Percentiles rank a stretch among this genome's conserved stretches.
These are phyloP conservation scores for Bigelowiella natans DNA, from an alignment of 78 protist genomes.

Conservation along the genomic window DNA sequence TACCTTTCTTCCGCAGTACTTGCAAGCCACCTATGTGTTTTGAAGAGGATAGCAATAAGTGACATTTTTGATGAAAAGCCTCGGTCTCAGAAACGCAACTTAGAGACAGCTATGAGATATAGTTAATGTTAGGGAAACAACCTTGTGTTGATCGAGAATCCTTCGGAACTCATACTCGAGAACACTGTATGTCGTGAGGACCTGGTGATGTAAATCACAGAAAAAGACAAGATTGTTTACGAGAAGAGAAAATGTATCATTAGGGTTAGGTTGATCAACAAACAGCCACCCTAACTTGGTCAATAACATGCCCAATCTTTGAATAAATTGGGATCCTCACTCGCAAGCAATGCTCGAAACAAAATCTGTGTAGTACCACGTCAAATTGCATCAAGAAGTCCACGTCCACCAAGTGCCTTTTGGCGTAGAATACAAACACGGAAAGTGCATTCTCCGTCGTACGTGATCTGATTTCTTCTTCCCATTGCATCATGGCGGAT, in stretches of 20 bases:
- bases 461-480: neutral
- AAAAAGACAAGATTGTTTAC: too few species aligned
- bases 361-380: neutral
- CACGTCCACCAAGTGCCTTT: neutral
- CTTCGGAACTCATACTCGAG: neutral
- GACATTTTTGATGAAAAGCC: neutral
- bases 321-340: neutral
- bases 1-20: slow-evolving; percentile 17
- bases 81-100: neutral
- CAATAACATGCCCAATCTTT: too few species aligned
- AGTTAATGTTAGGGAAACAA: neutral
- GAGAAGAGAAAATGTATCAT: too few species aligned
- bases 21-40: slow-evolving; percentile 28
- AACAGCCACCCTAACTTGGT: too few species aligned
- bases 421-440: neutral
- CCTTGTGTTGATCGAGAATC: neutral
- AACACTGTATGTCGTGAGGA: neutral
- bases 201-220: too few species aligned
- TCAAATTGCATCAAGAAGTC: neutral
- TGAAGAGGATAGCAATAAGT: neutral
- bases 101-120: neutral
- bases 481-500: slow-evolving; percentile 3
- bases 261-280: too few species aligned
- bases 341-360: neutral
- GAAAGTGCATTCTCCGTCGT: neutral